These are phyloP conservation scores for Calvatia gigantea DNA, from an alignment of 768 basidiomycete genomes.

Conservation along the genomic window DNA sequence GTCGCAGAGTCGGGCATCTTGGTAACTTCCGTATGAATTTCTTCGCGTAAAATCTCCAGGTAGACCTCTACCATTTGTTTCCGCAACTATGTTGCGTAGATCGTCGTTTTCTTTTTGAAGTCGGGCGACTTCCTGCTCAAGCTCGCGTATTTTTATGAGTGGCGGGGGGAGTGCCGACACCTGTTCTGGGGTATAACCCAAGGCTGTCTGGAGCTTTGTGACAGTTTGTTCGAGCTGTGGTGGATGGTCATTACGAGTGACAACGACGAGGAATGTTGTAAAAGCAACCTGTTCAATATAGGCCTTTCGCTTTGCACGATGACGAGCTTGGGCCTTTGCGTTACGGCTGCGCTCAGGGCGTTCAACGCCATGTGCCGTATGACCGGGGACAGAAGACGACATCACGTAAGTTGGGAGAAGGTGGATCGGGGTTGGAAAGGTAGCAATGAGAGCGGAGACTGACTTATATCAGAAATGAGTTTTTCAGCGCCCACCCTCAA, in stretches of 20 bases:
- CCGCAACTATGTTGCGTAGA: slow-evolving; percentile 61
- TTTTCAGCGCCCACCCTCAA: slow-evolving; percentile 33
- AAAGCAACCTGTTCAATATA: slow-evolving; percentile 83
- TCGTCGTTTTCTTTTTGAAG: slow-evolving; percentile 74
- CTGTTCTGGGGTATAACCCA: slow-evolving; percentile 73
- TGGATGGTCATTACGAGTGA: background rate
- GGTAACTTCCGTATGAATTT: slow-evolving; percentile 41
- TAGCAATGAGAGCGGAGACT: slow-evolving; percentile 24
- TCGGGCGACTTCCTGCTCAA: slow-evolving; percentile 75
- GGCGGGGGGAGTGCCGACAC: slow-evolving; percentile 71
- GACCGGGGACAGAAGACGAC: slow-evolving; percentile 56
- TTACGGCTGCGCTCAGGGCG: slow-evolving; percentile 84
- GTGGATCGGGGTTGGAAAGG: slow-evolving; percentile 48
- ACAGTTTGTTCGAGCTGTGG: slow-evolving; percentile 79
- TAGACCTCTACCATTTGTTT: slow-evolving; percentile 21
- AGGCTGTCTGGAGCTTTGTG: slow-evolving; percentile 74
- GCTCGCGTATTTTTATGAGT: slow-evolving; percentile 71
- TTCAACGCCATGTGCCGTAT: slow-evolving; percentile 50
- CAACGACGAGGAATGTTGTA: background rate
- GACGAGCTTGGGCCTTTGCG: slow-evolving; percentile 84
- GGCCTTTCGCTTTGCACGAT: slow-evolving; percentile 89
- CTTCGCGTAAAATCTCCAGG: slow-evolving; percentile 43
- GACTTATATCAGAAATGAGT: slow-evolving; percentile 38
- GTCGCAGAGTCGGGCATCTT: slow-evolving; percentile 47
- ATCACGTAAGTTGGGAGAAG: slow-evolving; percentile 49